phyloP scores from a whole-genome alignment of 805 yeast genomes.

The Kodamaea laetipori region DNA sequence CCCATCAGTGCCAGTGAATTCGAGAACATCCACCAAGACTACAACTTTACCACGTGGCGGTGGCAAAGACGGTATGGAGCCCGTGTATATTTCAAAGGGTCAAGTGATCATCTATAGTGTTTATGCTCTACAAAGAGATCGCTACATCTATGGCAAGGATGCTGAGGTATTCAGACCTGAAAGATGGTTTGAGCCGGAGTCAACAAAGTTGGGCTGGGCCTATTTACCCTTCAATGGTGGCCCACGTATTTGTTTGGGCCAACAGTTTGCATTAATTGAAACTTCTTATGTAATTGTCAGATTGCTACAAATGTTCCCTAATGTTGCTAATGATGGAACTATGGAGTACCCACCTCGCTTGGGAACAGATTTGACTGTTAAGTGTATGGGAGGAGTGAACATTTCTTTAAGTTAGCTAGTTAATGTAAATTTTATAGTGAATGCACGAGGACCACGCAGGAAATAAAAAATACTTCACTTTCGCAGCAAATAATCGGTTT shows the following conservation, averaged over 20 bases:
- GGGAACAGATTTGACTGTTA: conserved; percentile 4
- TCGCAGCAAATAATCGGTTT: no score
- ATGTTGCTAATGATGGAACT: neutral
- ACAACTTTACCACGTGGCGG: conserved; percentile 29
- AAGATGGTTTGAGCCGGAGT: conserved; percentile 31
- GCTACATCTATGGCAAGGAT: conserved; percentile 34
- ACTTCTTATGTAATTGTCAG: conserved; percentile 22
- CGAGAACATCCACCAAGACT: conserved; percentile 23
- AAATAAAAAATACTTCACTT: neutral
- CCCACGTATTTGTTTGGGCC: conserved; percentile 28
- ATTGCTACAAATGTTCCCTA: conserved; percentile 21
- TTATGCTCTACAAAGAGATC: conserved; percentile 43
- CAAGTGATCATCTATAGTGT: conserved; percentile 40
- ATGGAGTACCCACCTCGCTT: conserved; percentile 9
- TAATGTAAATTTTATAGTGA: neutral
- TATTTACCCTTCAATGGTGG: conserved; percentile 28
- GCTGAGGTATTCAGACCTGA: conserved; percentile 37
- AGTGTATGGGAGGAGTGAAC: conserved; percentile 3
- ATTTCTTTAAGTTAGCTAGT: conserved; percentile 1
- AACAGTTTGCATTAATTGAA: conserved; percentile 28
- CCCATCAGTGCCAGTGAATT: conserved; percentile 32
- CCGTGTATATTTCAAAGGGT: conserved; percentile 40
- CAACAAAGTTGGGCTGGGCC: conserved; percentile 23
- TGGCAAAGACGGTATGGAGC: conserved; percentile 29
- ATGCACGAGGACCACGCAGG: no score